A percentile compares a stretch with the other conserved stretches of the same genome.
These are phyloP conservation scores for Diaporthe sp. DNA, from an alignment of 2,329 filamentous ascomycete species.

Conservation along the genomic window DNA sequence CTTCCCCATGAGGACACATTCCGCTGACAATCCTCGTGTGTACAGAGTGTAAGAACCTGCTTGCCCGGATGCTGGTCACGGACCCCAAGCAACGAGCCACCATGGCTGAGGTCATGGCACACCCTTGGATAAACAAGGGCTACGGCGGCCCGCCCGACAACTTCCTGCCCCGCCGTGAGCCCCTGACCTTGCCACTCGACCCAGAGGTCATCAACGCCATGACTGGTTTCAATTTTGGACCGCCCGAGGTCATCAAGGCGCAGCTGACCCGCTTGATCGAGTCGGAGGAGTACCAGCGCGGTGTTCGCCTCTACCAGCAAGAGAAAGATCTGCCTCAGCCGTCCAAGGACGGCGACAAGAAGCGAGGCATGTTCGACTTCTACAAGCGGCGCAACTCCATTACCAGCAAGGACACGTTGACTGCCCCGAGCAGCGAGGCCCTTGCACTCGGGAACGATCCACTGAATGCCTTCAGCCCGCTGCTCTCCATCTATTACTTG, in stretches of 20 bases:
- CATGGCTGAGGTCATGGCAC: conserved; percentile 91
- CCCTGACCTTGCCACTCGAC: conserved; percentile 87
- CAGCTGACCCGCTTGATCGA: conserved; percentile 90
- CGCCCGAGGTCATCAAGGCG: conserved; percentile 82
- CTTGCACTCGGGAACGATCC: conserved; percentile 87
- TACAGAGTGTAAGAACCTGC: conserved; percentile 90
- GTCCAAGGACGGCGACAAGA: conserved; percentile 80
- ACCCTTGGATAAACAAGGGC: conserved; percentile 96
- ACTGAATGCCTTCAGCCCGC: conserved; percentile 90
- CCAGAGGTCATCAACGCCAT: conserved; percentile 88
- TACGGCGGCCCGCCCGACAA: conserved; percentile 91
- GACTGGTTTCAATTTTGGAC: conserved; percentile 98
- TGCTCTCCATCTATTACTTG: conserved; percentile 94
- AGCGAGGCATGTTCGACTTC: conserved; percentile 90
- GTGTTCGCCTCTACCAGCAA: conserved; percentile 77
- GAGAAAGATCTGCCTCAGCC: conserved; percentile 72
- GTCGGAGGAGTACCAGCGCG: conserved; percentile 93
- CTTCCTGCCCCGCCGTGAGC: conserved; percentile 84
- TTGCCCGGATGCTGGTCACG: conserved; percentile 95
- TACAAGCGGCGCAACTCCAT: conserved; percentile 94
- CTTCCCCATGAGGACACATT: not conserved
- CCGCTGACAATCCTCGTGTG: not conserved
- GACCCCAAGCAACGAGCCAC: conserved; percentile 89
- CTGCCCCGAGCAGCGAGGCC: conserved; percentile 86
- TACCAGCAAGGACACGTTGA: conserved; percentile 88